Evolutionary conservation across 225 moss, liverwort and hornwort genomes (phyloP).

Genomic region (Pseudisothecium myosuroides): DNA sequence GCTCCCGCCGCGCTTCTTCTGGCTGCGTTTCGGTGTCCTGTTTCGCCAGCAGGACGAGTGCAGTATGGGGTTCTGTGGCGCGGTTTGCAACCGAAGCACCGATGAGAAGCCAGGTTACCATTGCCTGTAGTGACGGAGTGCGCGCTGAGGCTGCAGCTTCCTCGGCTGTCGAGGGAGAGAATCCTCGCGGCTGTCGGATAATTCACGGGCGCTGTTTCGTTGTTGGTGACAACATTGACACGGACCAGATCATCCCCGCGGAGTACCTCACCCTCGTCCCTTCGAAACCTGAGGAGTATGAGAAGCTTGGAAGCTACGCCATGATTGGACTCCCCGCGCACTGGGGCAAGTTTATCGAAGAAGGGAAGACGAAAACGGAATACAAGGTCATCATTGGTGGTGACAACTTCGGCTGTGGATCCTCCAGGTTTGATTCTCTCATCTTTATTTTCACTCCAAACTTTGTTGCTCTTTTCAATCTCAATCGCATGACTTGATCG

Average conservation of each 20-base stretch:
- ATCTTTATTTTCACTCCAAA: background rate
- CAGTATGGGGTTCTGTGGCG: background rate
- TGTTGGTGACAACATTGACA: conserved; percentile 94
- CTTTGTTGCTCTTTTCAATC: background rate
- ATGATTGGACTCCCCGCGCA: conserved; percentile 82
- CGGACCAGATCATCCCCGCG: conserved; percentile 93
- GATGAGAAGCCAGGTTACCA: background rate
- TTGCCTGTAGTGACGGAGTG: background rate
- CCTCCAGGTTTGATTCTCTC: conserved; percentile 35
- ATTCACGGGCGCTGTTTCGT: conserved; percentile 88
- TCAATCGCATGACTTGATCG: background rate
- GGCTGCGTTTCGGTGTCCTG: background rate
- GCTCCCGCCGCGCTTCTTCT: background rate
- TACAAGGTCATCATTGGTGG: conserved; percentile 75
- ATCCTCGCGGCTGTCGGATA: conserved; percentile 17
- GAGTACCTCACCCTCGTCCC: conserved; percentile 90
- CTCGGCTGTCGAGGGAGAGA: conserved; percentile 13
- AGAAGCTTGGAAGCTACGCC: conserved; percentile 94
- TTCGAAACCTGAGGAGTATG: conserved; percentile 84
- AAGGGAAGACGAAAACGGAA: conserved; percentile 54
- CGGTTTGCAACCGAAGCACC: background rate
- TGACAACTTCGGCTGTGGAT: conserved; percentile 94
- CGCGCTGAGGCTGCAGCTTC: background rate
- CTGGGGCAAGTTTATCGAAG: conserved; percentile 71
- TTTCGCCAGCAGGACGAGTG: background rate